phyloP scores from a whole-genome alignment of 352 stramenopile genomes.

The Plasmopara viticola region DNA sequence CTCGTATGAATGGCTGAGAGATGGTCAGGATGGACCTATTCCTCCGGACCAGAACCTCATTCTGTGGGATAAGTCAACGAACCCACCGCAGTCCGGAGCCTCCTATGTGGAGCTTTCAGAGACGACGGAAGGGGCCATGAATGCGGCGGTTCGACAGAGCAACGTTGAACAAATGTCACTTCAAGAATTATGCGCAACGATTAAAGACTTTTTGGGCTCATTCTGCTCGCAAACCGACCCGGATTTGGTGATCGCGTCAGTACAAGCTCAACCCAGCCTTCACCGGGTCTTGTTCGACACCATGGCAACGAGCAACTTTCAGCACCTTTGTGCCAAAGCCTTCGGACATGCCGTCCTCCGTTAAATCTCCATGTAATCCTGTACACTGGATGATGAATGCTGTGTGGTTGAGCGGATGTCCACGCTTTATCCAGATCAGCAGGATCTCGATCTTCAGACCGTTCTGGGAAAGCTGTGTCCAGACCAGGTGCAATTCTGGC shows the following conservation, averaged over 20 bases:
- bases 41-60: background rate
- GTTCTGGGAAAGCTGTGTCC: conserved; percentile 33
- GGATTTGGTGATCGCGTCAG: background rate
- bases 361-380: background rate
- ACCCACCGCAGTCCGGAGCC: background rate
- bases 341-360: background rate
- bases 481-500: conserved; percentile 1
- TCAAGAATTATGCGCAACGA: background rate
- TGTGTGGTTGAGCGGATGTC: background rate
- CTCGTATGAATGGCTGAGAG: background rate
- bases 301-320: background rate
- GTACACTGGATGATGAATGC: background rate
- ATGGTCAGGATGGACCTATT: background rate
- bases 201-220: background rate
- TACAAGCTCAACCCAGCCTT: background rate
- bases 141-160: background rate
- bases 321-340: conserved; percentile 1
- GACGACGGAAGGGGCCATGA: background rate
- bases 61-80: background rate
- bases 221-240: background rate
- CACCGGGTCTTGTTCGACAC: background rate
- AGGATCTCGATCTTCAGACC: conserved; percentile 18
- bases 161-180: background rate
- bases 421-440: background rate
- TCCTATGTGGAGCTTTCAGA: background rate